Base-by-base conservation (phyloP, 129 eudicot species). In the Flaveria robusta region DNA sequence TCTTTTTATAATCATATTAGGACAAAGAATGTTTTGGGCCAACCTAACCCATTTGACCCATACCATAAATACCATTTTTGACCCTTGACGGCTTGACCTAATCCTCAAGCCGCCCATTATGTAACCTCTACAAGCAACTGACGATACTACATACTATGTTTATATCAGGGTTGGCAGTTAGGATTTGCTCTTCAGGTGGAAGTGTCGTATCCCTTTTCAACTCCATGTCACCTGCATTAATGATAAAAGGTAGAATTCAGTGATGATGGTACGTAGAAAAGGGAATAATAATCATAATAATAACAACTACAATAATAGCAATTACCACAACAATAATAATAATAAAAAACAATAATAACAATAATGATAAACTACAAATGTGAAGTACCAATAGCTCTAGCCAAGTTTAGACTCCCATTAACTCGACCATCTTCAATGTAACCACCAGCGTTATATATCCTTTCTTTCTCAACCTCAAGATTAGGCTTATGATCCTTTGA, bases 401-500 rank as follows among this genome's bases (percentile, higher is more conserved):
- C 72, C 88, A 93, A 79, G 81, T 93, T 93, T 47, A 93, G 76
- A 82, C 88, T 87, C 84, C 97, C 97, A 73, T 94, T 94, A 20
- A 94, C 90, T 64, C 97, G 91, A 42, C 98, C 98, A 71, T 76
- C 83, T 24, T 86, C 86, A 60, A 94, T 87, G 78, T 72, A 94
- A 50, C 98, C 98, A 51, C 98, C 97, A 66, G 98, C 98, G 39
- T 80, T 88, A 18, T 84, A 54, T 68, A 94, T 94, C 85, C 98
- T 91, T 66, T 91, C 92, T 79, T 74, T 88, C 81, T 94, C 98
- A 72, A 39, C 85, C 70, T 83, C 86, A 58, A 84, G 88, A 77
- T 94, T 96, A 63, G 98, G 97, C 75, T 94, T 94, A 79, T 94
- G 98, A 80, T 94, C 98, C 76, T 79, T 81, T 50, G 98, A 94